phyloP scores from a whole-genome alignment of 495 filamentous ascomycete genomes.

The Annulohypoxylon nitens region DNA sequence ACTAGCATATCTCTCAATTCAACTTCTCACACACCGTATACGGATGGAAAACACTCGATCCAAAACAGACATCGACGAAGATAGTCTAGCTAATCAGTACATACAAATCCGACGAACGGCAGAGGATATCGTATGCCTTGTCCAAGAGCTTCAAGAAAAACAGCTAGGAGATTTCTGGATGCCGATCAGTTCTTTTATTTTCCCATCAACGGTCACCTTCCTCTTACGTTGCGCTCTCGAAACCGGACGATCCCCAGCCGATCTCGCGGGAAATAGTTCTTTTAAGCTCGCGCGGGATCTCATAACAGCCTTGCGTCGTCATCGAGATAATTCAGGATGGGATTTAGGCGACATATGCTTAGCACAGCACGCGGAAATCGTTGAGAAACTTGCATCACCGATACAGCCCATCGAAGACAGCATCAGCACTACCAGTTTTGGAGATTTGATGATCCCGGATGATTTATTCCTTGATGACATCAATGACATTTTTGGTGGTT shows the following conservation, averaged over 20 bases:
- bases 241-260: slow-evolving; percentile 3
- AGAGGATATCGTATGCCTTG: slow-evolving; percentile 8
- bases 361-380: slow-evolving; percentile 10
- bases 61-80: neutral
- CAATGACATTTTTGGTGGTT: slow-evolving; percentile 8
- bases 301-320: slow-evolving; percentile 1
- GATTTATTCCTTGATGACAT: slow-evolving; percentile 12
- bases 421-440: neutral
- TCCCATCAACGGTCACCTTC: slow-evolving; percentile 15
- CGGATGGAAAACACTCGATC: slow-evolving; percentile 11
- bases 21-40: slow-evolving; percentile 11
- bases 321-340: slow-evolving; percentile 14
- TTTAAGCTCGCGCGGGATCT: slow-evolving; percentile 11
- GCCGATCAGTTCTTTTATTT: slow-evolving; percentile 7
- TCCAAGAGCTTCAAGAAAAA: slow-evolving; percentile 1
- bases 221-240: slow-evolving; percentile 15
- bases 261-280: slow-evolving; percentile 6
- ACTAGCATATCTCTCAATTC: slow-evolving; percentile 16
- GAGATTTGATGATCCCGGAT: slow-evolving; percentile 14
- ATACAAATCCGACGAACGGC: slow-evolving; percentile 16
- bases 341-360: slow-evolving; percentile 16
- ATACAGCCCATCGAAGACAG: neutral
- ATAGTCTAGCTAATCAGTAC: slow-evolving; percentile 6
- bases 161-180: slow-evolving; percentile 18
- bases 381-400: slow-evolving; percentile 14